Evolutionary conservation across 495 filamentous ascomycete species (phyloP), one percentile per base, ranked within the genome.

Genomic region (Tuber calosporum): DNA sequence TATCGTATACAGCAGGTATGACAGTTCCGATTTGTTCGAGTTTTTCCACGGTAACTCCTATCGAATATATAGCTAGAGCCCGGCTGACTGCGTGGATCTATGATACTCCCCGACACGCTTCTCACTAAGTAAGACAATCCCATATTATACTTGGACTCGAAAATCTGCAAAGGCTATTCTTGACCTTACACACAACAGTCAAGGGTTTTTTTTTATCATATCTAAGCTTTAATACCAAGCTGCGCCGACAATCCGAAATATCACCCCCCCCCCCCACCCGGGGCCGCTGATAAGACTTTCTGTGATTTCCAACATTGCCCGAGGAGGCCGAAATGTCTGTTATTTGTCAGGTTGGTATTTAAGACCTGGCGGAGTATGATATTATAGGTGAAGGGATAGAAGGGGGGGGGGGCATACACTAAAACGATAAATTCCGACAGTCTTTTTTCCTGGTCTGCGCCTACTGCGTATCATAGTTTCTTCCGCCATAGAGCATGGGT

Each of bases 401-500:
- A 11, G 9, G 9, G 2, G n/a, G 2, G n/a, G 72, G 86, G 74
- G 81, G 87, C 87, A 42, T 38, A 74, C 1, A 93, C 93, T 0
- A 97, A 82, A 7, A 7, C 93, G 93, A 36, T 96, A 84, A 71
- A 97, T 89, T 4, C 92, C 94, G 3, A 97, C 92, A 4, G 82
- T 84, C 83, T 93, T 96, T 4, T 93, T 96, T 4, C 92, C 93
- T 0, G 91, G 91, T 0, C 93, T 93, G 70, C 86, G 87, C 11
- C 90, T 91, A 79, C 93, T 89, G 53, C 89, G 86, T 75, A 85
- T 86, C 70, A 97, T 83, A 2, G 94, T 93, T 96, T 22, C 96
- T 86, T 22, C 94, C 93, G 45, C 87, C 94, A 79, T 93, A 97
- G 4, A 97, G 82, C 88, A 97, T 89, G 20, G 93, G 92, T n/a